Evolutionary conservation across 495 filamentous ascomycete genomes (phyloP).

Genomic region (Aspergillus incahuasiensis): DNA sequence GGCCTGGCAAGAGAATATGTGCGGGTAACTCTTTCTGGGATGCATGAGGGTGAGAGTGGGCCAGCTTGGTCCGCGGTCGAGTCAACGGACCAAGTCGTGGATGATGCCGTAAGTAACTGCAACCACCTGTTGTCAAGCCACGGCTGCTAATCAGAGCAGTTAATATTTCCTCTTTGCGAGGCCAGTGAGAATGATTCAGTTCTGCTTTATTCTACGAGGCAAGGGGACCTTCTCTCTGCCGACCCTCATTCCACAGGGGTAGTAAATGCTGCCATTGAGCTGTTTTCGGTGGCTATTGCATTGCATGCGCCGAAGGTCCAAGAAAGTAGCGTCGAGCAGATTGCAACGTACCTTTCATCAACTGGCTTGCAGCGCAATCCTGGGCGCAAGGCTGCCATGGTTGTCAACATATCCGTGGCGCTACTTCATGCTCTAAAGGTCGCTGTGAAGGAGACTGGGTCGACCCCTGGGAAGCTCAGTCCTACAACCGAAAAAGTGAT

Average conservation of each 20-base stretch:
- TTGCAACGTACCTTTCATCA: constrained; percentile 79
- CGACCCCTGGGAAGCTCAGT: constrained; percentile 67
- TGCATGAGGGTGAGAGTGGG: constrained; percentile 54
- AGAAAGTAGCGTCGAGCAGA: constrained; percentile 90
- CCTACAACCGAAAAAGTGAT: constrained; percentile 79
- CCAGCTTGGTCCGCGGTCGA: constrained; percentile 58
- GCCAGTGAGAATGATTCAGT: constrained; percentile 90
- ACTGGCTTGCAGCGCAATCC: constrained; percentile 76
- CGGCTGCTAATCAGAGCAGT: constrained; percentile 29
- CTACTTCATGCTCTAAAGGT: constrained; percentile 78
- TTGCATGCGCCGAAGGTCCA: constrained; percentile 86
- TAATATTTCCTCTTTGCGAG: constrained; percentile 69
- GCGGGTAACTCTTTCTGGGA: constrained; percentile 63
- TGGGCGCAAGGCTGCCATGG: constrained; percentile 82
- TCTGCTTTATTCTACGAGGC: constrained; percentile 60
- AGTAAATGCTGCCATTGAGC: constrained; percentile 84
- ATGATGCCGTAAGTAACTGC: constrained; percentile 52
- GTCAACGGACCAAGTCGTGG: constrained; percentile 64
- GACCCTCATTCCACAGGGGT: constrained; percentile 90
- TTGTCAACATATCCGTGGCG: constrained; percentile 82
- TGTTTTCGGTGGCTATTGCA: constrained; percentile 87
- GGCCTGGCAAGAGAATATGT: constrained; percentile 77
- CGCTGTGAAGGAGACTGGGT: constrained; percentile 70
- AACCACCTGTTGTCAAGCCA: background rate
- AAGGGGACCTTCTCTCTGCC: constrained; percentile 49